Conservation (phyloP, 1,139 yeast genomes). For the Yamadazyma epiphylla region DNA sequence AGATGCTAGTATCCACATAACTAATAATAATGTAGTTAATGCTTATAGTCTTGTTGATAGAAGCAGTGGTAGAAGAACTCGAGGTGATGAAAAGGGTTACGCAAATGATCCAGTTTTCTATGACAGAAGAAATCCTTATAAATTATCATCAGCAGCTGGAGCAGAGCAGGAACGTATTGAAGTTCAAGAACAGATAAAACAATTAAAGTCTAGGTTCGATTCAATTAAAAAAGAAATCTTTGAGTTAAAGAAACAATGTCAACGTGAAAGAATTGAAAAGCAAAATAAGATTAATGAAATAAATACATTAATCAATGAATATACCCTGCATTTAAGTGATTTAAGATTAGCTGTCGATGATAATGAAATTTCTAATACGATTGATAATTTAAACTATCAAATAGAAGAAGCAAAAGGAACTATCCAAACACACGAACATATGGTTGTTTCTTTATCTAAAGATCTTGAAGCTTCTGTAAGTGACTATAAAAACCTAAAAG, state of each 20-base stretch:
- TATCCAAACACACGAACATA: slow-evolving; percentile 22
- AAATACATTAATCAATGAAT: slow-evolving; percentile 14
- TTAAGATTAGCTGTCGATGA: slow-evolving; percentile 30
- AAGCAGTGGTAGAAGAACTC: slow-evolving; percentile 38
- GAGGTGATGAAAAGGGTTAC: slow-evolving; percentile 38
- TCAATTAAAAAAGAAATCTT: slow-evolving; percentile 17
- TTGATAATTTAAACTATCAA: slow-evolving; percentile 26
- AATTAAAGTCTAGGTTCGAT: slow-evolving; percentile 9
- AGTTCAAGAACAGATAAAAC: slow-evolving; percentile 13
- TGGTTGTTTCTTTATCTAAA: slow-evolving; percentile 24
- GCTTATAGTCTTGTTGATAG: slow-evolving; percentile 44
- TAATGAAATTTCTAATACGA: slow-evolving; percentile 29
- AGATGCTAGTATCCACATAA: slow-evolving; percentile 43
- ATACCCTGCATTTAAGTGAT: slow-evolving; percentile 16
- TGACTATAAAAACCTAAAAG: slow-evolving; percentile 5
- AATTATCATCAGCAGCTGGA: slow-evolving; percentile 21
- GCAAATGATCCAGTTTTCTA: slow-evolving; percentile 59
- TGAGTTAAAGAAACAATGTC: slow-evolving; percentile 12
- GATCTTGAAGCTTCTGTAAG: slow-evolving; percentile 13
- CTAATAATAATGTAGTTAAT: slow-evolving; percentile 35
- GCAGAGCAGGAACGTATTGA: slow-evolving; percentile 16
- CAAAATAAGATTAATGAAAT: slow-evolving; percentile 14
- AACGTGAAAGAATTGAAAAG: slow-evolving; percentile 11
- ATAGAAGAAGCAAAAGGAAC: slow-evolving; percentile 27
- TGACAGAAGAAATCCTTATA: slow-evolving; percentile 22